Conservation (phyloP, 352 stramenopile species). For the Elongisporangium undulatum region DNA sequence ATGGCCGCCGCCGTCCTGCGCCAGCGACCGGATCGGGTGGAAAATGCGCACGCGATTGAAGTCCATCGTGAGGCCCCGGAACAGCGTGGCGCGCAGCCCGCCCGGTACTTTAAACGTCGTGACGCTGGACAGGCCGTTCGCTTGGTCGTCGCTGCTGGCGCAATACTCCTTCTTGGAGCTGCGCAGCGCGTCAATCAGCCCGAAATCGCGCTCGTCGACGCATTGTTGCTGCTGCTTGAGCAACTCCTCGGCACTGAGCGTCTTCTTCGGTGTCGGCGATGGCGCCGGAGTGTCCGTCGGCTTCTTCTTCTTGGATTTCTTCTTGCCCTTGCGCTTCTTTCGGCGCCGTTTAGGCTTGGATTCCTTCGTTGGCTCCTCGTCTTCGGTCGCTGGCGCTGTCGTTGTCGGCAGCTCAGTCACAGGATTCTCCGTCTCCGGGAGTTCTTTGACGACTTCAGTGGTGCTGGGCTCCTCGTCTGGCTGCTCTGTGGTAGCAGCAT, state of each 20-base stretch:
- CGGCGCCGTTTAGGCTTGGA: background rate
- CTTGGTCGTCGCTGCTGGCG: background rate
- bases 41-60: conserved; percentile 9
- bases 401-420: background rate
- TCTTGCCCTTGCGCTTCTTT: background rate
- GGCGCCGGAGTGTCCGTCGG: background rate
- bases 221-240: background rate
- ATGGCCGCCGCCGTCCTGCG: conserved; percentile 22
- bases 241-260: background rate
- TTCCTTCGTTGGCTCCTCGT: background rate
- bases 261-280: background rate
- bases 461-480: background rate
- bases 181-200: conserved; percentile 1
- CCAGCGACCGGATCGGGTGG: conserved; percentile 19
- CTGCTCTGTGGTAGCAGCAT: background rate
- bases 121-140: background rate
- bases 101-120: background rate
- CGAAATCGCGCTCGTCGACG: conserved; percentile 3
- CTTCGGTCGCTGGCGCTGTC: background rate
- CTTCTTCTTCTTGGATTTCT: background rate
- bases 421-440: background rate
- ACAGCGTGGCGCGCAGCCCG: conserved; percentile 10
- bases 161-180: background rate
- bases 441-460: background rate
- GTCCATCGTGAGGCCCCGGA: conserved; percentile 18